Conservation (phyloP, 768 basidiomycete genomes). For the Strobilomyces echinocephalus region DNA sequence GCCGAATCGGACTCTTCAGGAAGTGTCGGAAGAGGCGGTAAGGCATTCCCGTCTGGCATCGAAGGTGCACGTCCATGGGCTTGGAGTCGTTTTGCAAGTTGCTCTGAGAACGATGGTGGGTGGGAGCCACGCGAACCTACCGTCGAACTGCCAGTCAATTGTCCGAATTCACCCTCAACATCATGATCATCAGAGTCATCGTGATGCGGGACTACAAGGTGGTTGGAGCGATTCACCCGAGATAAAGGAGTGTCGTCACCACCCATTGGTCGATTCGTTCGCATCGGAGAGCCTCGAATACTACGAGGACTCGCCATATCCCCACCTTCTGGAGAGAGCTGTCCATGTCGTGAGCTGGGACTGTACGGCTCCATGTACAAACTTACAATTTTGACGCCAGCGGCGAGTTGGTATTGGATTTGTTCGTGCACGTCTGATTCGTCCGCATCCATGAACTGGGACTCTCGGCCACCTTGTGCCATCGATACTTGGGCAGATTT, state of each 20-base stretch:
- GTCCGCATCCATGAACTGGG: slow-evolving; percentile 89
- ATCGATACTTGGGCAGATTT: slow-evolving; percentile 38
- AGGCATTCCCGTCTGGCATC: slow-evolving; percentile 35
- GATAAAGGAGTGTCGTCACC: slow-evolving; percentile 39
- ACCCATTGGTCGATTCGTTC: slow-evolving; percentile 35
- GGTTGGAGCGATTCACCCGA: slow-evolving; percentile 37
- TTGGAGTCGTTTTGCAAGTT: slow-evolving; percentile 55
- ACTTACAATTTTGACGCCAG: slow-evolving; percentile 67
- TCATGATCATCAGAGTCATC: slow-evolving; percentile 50
- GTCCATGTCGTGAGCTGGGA: slow-evolving; percentile 13
- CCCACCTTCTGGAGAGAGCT: slow-evolving; percentile 64
- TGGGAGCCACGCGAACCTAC: slow-evolving; percentile 31
- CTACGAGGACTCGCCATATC: slow-evolving; percentile 62
- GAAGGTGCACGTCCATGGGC: slow-evolving; percentile 42
- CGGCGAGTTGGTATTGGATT: slow-evolving; percentile 78
- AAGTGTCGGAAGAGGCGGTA: slow-evolving; percentile 34
- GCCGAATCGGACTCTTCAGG: slow-evolving; percentile 34
- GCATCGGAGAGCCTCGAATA: slow-evolving; percentile 63
- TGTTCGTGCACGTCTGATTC: slow-evolving; percentile 79
- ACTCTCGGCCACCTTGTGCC: slow-evolving; percentile 51
- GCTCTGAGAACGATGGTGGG: slow-evolving; percentile 54
- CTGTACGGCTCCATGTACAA: neutral
- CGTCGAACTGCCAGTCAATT: slow-evolving; percentile 43
- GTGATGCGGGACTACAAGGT: slow-evolving; percentile 39
- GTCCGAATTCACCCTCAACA: slow-evolving; percentile 52